A percentile compares a stretch with the other conserved stretches of the same genome.
Evolutionary conservation across 352 stramenopile species (phyloP).

Genomic region (Globisporangium parvum): DNA sequence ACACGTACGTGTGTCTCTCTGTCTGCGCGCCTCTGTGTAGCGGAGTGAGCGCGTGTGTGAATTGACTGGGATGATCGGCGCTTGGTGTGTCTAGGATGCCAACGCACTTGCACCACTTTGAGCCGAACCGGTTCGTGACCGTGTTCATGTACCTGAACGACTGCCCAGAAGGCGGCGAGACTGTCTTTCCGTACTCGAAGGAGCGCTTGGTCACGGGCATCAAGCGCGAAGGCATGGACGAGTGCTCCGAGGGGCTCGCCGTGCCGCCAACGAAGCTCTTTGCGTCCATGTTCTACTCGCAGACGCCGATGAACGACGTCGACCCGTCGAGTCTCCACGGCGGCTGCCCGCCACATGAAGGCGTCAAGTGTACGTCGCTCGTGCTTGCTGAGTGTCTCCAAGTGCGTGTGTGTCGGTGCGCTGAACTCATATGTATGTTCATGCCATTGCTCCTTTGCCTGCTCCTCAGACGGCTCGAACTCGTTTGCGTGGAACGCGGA

Average conservation of each 20-base stretch:
- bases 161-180: conserved; percentile 72
- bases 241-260: conserved; percentile 59
- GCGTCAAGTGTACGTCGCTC: conserved; percentile 60
- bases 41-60: too few relatives aligned
- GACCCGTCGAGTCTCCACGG: conserved; percentile 60
- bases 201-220: conserved; percentile 50
- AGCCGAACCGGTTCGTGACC: conserved; percentile 91
- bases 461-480: conserved; percentile 45
- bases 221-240: conserved; percentile 50
- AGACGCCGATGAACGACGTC: conserved; percentile 52
- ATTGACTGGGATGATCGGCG: too few relatives aligned
- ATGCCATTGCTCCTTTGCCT: too few relatives aligned
- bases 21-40: too few relatives aligned
- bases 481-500: conserved; percentile 71
- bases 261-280: conserved; percentile 59
- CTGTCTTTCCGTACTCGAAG: conserved; percentile 35
- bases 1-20: too few relatives aligned
- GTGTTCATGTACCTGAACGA: conserved; percentile 95
- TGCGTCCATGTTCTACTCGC: conserved; percentile 69
- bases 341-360: conserved; percentile 46
- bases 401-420: too few relatives aligned
- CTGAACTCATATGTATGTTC: too few relatives aligned
- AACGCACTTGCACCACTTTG: conserved; percentile 43
- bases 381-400: too few relatives aligned
- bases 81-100: conserved; percentile 36